Evolutionary conservation across 1,139 yeast species (phyloP).

Genomic region (Pichia sp.): DNA sequence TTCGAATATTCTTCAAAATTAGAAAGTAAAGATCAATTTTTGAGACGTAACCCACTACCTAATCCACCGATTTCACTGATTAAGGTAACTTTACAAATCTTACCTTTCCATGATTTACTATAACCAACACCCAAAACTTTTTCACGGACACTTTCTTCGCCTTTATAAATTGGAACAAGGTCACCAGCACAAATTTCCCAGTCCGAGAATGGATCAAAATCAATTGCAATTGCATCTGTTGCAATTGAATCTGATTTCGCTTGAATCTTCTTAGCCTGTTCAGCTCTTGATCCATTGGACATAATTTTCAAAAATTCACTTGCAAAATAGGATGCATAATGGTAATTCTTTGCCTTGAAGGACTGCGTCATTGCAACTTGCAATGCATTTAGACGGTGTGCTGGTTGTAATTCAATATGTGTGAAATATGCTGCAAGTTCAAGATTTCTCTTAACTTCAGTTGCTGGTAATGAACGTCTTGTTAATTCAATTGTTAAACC

Average conservation of each 20-base stretch:
- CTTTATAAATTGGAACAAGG: constrained; percentile 81
- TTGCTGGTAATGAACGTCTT: constrained; percentile 71
- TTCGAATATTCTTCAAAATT: too few relatives aligned
- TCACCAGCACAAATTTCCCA: constrained; percentile 87
- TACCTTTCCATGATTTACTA: constrained; percentile 70
- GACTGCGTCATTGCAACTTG: constrained; percentile 95
- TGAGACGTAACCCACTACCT: constrained; percentile 76
- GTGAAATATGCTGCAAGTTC: constrained; percentile 97
- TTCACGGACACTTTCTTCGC: constrained; percentile 61
- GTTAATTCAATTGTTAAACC: constrained; percentile 86
- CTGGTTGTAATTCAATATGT: constrained; percentile 69
- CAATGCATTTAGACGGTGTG: constrained; percentile 80
- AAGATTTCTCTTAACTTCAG: constrained; percentile 73
- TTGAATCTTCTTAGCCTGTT: constrained; percentile 80
- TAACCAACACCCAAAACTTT: constrained; percentile 92
- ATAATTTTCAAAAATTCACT: constrained; percentile 66
- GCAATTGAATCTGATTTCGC: constrained; percentile 73
- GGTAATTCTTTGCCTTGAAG: constrained; percentile 79
- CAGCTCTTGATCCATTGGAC: constrained; percentile 73
- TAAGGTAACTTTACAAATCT: constrained; percentile 66
- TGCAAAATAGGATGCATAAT: constrained; percentile 88
- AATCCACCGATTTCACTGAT: constrained; percentile 86
- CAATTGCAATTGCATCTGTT: constrained; percentile 80
- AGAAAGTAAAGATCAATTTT: constrained; percentile 1
- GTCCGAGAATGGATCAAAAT: constrained; percentile 87